A percentile compares a stretch with the other conserved stretches of the same genome.
phyloP scores from a whole-genome alignment of 108 stramenopile species.

The Cyclotella choctawhatcheeana region DNA sequence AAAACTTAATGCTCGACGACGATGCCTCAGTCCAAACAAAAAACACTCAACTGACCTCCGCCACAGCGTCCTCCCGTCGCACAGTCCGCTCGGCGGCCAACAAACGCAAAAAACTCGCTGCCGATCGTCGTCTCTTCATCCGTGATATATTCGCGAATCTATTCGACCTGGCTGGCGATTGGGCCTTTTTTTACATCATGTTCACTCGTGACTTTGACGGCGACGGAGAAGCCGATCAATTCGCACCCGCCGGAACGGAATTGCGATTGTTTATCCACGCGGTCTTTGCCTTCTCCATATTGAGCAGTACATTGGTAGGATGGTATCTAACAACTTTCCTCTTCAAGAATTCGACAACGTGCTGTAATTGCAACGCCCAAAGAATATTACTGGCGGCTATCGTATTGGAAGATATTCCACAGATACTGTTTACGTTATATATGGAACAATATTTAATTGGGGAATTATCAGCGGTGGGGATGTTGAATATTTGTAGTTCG shows the following conservation, averaged over 20 bases:
- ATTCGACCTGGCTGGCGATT: constrained; percentile 26
- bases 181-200: constrained; percentile 16
- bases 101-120: constrained; percentile 2
- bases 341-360: constrained; percentile 14
- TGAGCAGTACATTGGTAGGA: constrained; percentile 13
- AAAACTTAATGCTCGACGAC: too few relatives aligned
- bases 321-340: constrained; percentile 29
- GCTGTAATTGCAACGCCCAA: constrained; percentile 41
- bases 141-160: constrained; percentile 22
- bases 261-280: constrained; percentile 7
- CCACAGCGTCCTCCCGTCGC: background rate
- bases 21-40: constrained; percentile 9
- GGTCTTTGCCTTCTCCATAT: constrained; percentile 22
- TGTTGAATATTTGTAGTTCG: constrained; percentile 44
- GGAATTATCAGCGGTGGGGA: constrained; percentile 20
- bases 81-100: constrained; percentile 2
- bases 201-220: constrained; percentile 18
- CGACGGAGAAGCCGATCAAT: constrained; percentile 1
- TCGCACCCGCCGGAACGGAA: background rate
- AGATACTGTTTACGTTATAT: constrained; percentile 23
- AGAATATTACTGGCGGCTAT: constrained; percentile 25
- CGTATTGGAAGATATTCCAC: constrained; percentile 35
- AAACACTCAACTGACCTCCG: constrained; percentile 8
- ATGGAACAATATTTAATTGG: constrained; percentile 28
- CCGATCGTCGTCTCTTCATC: constrained; percentile 15